phyloP scores from a whole-genome alignment of 768 basidiomycete genomes.

The Leccinum pellstonianum region DNA sequence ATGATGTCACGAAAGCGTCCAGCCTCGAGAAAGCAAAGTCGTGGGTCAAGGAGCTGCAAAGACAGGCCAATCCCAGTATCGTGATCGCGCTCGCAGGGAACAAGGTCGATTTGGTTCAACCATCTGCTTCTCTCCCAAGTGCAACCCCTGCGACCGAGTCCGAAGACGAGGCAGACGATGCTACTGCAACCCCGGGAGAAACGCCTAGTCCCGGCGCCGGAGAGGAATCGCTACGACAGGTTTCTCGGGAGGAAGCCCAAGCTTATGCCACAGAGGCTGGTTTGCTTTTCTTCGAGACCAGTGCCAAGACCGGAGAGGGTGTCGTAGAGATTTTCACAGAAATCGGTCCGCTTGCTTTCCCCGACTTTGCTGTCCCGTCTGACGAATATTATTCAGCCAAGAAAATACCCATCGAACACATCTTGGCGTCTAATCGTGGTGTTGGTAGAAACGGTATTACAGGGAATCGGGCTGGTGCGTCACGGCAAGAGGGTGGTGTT shows the following conservation, averaged over 20 bases:
- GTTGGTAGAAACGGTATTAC: conserved; percentile 60
- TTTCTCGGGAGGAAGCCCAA: conserved; percentile 91
- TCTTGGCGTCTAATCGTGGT: conserved; percentile 77
- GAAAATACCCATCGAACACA: conserved; percentile 91
- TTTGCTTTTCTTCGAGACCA: conserved; percentile 94
- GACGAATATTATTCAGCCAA: conserved; percentile 51
- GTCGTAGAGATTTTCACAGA: conserved; percentile 97
- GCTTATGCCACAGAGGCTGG: conserved; percentile 96
- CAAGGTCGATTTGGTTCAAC: conserved; percentile 88
- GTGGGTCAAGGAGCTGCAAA: conserved; percentile 98
- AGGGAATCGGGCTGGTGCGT: conserved; percentile 49
- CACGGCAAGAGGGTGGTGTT: conserved; percentile 55
- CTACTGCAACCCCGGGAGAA: conserved; percentile 84
- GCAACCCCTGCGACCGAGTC: conserved; percentile 58
- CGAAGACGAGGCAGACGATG: conserved; percentile 90
- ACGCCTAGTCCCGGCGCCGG: conserved; percentile 44
- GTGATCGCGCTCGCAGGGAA: conserved; percentile 98
- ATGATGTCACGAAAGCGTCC: conserved; percentile 94
- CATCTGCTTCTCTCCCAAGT: conserved; percentile 49
- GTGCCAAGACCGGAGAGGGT: conserved; percentile 95
- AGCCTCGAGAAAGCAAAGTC: conserved; percentile 99
- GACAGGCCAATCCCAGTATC: conserved; percentile 98
- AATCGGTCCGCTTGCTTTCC: conserved; percentile 64
- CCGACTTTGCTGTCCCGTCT: background rate
- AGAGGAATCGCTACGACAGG: conserved; percentile 82